Base-by-base conservation (phyloP, 2,329 filamentous ascomycete genomes). In the Stagonosporopsis cucurbitacearum region DNA sequence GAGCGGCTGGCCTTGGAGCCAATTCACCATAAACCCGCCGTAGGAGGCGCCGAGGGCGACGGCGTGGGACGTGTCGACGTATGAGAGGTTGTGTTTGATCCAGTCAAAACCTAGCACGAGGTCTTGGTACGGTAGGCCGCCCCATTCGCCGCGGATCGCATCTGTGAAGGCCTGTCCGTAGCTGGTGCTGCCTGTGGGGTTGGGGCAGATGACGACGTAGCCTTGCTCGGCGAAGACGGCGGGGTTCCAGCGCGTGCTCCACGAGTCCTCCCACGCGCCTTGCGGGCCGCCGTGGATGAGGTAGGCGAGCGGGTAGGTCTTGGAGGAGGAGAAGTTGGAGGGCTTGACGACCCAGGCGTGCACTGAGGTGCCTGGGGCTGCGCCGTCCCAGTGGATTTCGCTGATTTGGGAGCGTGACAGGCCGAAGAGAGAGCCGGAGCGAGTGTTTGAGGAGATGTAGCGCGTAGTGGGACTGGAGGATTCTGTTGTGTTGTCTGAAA, bases 221-320 rank as follows among this genome's bases (percentile, higher is more conserved):
- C 92, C 92, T 76, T 94, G 90, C 73, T 96, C 91, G 3, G 92
- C 91, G 70, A 92, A 96, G 9, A 94, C 83, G 57, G 90, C 90
- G 1, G 90, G 88, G 71, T 96, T 96, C 92, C 92, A 96, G 17
- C 92, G 82, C 2, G 88, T 92, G 72, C 84, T 89, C 90, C 91
- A 96, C 25, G 82, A 80, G 67, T 95, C 88, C 28, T 75, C 78
- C 88, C 90, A 94, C 0, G 90, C 85, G 20, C 87, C 85, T 72
- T 95, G 90, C 0, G 91, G 91, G 0, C 92, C 92, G 50, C 92
- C 92, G 68, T 96, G 92, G 59, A 96, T 90, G 37, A 93, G 78
- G 70, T 92, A 88, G 2, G 89, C 86, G 4, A 96, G 80, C 0
- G 92, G 92, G 67, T 94, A 96, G 61, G 85, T 92, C 74, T 91